These are phyloP conservation scores for Malassezia obtusa DNA, from an alignment of 1,284 basidiomycete species.

Conservation along the genomic window DNA sequence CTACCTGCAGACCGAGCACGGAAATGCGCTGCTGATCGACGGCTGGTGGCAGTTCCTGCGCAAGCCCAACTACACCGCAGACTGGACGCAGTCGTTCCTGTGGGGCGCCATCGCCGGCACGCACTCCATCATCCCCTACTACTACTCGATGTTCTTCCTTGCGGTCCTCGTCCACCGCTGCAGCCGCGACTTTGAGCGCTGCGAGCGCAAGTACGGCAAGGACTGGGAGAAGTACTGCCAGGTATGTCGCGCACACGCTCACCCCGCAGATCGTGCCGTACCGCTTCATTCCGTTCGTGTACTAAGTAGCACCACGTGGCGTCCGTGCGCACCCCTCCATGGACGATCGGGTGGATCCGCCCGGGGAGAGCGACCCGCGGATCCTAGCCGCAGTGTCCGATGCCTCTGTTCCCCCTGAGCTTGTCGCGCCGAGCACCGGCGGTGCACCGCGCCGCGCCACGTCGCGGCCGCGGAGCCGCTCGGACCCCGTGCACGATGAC, in stretches of 20 bases:
- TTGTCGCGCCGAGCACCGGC: neutral
- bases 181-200: constrained; percentile 52
- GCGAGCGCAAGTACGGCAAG: constrained; percentile 64
- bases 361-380: neutral
- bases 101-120: constrained; percentile 82
- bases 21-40: constrained; percentile 73
- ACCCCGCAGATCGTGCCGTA: constrained; percentile 62
- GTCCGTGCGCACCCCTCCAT: constrained; percentile 1
- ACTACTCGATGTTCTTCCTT: constrained; percentile 52
- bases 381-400: neutral
- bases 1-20: constrained; percentile 86
- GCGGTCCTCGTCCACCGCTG: constrained; percentile 41
- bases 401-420: neutral
- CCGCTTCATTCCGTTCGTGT: constrained; percentile 69
- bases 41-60: constrained; percentile 71
- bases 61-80: constrained; percentile 54
- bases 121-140: constrained; percentile 80
- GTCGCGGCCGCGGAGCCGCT: neutral
- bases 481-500: too few species aligned
- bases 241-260: neutral
- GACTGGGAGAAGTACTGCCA: constrained; percentile 37
- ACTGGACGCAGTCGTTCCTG: constrained; percentile 65
- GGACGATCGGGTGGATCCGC: neutral
- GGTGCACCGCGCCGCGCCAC: neutral
- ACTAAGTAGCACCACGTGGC: constrained; percentile 38